Conservation (phyloP, 2,329 filamentous ascomycete genomes). For the Diplodia seriata region DNA sequence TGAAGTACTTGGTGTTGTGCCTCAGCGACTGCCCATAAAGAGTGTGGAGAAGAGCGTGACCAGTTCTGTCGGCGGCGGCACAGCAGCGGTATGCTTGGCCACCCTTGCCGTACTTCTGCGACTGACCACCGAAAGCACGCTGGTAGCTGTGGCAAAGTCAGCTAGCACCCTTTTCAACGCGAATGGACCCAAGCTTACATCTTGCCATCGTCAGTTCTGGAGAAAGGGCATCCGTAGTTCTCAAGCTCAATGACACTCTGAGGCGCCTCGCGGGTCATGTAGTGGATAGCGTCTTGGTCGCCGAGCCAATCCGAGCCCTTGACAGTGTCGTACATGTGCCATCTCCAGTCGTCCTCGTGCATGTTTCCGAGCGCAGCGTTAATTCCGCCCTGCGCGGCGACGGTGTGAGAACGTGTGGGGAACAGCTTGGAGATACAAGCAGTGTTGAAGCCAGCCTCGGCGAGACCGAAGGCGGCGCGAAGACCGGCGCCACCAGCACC, state of each 20-base stretch:
- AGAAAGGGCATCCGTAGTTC: slow-evolving; percentile 97
- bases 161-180: neutral
- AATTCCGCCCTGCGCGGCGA: slow-evolving; percentile 79
- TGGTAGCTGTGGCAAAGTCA: slow-evolving; percentile 71
- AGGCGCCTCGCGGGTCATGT: slow-evolving; percentile 96
- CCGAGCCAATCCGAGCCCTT: slow-evolving; percentile 98
- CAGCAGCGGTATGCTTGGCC: slow-evolving; percentile 98
- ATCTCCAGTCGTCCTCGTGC: slow-evolving; percentile 98
- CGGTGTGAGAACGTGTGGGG: slow-evolving; percentile 84
- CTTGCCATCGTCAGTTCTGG: slow-evolving; percentile 92
- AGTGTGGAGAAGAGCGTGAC: slow-evolving; percentile 96
- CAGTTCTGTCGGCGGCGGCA: slow-evolving; percentile 94
- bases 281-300: slow-evolving; percentile 97
- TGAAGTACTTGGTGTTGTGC: slow-evolving; percentile 99
- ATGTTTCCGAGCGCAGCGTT: slow-evolving; percentile 92
- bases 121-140: slow-evolving; percentile 97
- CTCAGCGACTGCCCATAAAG: slow-evolving; percentile 96
- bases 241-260: slow-evolving; percentile 92
- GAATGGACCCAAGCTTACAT: slow-evolving; percentile 65
- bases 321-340: slow-evolving; percentile 99
- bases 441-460: slow-evolving; percentile 88
- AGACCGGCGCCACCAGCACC: slow-evolving; percentile 83
- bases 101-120: slow-evolving; percentile 92
- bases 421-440: slow-evolving; percentile 87
- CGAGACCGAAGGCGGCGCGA: slow-evolving; percentile 83